Percentiles rank a stretch among this genome's conserved stretches.
These are phyloP conservation scores for Physaria fendleri DNA, from an alignment of 345 rosid genomes.

Conservation along the genomic window DNA sequence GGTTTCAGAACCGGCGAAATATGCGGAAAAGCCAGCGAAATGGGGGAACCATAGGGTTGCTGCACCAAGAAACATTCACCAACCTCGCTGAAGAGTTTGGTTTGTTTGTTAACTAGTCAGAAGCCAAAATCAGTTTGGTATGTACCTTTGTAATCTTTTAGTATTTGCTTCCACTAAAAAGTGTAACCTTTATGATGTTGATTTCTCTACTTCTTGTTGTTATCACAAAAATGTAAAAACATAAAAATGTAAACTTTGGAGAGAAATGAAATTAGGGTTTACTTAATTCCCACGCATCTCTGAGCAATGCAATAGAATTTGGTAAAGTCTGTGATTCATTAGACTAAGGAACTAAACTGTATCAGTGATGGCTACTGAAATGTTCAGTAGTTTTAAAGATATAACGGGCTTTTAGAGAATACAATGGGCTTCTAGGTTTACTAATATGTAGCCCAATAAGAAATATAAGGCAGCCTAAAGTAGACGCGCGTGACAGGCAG, in stretches of 20 bases:
- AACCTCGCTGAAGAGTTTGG: slow-evolving; percentile 44
- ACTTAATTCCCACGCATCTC: too few relatives aligned
- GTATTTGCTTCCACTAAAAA: slow-evolving; percentile 33
- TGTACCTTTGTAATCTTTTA: slow-evolving; percentile 28
- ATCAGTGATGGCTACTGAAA: too few relatives aligned
- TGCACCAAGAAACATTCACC: slow-evolving; percentile 48
- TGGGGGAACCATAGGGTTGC: slow-evolving; percentile 32
- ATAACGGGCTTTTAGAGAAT: too few relatives aligned
- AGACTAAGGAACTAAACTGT: too few relatives aligned
- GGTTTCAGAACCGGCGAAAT: slow-evolving; percentile 28
- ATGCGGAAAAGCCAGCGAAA: slow-evolving; percentile 45
- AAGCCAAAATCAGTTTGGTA: slow-evolving; percentile 1
- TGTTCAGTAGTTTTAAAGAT: too few relatives aligned
- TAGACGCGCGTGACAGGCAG: too few relatives aligned
- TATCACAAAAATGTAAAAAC: slow-evolving; percentile 29
- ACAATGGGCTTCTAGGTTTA: too few relatives aligned
- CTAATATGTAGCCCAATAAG: too few relatives aligned
- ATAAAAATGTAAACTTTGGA: slow-evolving; percentile 34
- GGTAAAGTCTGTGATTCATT: too few relatives aligned
- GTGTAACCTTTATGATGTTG: slow-evolving; percentile 47
- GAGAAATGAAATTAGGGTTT: slow-evolving; percentile 11
- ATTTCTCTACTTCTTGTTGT: slow-evolving; percentile 27
- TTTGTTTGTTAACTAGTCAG: slow-evolving; percentile 17
- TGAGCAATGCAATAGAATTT: too few relatives aligned
- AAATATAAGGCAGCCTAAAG: too few relatives aligned